phyloP scores from a whole-genome alignment of 768 basidiomycete genomes.

The Lentinus tigrinus region DNA sequence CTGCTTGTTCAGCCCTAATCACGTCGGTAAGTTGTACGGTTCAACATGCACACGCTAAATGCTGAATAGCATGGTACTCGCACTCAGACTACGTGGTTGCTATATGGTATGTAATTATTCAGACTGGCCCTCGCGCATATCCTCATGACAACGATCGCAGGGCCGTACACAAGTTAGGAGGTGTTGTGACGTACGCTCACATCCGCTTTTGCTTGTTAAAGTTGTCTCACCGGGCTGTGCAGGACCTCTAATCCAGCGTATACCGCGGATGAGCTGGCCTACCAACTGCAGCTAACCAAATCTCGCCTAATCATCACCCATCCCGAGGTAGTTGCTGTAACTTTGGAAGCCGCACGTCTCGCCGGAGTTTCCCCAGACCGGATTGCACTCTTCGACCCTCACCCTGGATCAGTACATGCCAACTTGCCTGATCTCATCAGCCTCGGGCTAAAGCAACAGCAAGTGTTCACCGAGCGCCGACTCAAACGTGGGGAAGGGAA shows the following conservation, averaged over 20 bases:
- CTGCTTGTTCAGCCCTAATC: constrained; percentile 11
- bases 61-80: no score
- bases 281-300: constrained; percentile 26
- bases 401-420: constrained; percentile 13
- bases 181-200: constrained; percentile 55
- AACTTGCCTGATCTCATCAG: constrained; percentile 50
- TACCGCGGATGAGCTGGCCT: constrained; percentile 25
- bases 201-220: no score
- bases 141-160: no score
- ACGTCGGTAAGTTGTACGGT: no score
- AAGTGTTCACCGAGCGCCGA: constrained; percentile 46
- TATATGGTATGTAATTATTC: no score
- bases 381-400: constrained; percentile 19
- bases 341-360: constrained; percentile 17
- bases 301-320: constrained; percentile 24
- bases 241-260: constrained; percentile 31
- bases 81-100: constrained; percentile 17
- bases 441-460: constrained; percentile 40
- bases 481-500: constrained; percentile 57
- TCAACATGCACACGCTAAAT: no score
- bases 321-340: constrained; percentile 19
- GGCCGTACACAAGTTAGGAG: constrained; percentile 56
- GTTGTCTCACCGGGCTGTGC: no score
- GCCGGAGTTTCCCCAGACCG: constrained; percentile 18
- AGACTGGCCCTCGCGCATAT: no score